Conservation (phyloP, 2,329 filamentous ascomycete species). For the Arthrocladium fulminans region DNA sequence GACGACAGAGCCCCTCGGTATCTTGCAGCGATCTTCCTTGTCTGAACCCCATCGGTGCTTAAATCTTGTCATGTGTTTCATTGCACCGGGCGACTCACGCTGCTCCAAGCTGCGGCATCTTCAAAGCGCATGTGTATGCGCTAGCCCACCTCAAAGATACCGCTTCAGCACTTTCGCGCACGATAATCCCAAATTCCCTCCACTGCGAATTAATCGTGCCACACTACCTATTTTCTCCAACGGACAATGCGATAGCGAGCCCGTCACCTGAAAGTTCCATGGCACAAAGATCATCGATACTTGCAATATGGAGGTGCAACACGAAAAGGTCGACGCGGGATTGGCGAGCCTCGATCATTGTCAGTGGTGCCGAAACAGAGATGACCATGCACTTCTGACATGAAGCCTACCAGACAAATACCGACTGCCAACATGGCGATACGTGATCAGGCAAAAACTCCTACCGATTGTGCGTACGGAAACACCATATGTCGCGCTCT, state of each 20-base stretch:
- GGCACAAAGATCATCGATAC: neutral
- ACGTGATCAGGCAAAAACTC: constrained; percentile 67
- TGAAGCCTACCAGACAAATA: constrained; percentile 57
- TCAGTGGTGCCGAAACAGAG: constrained; percentile 17
- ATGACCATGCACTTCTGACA: constrained; percentile 10
- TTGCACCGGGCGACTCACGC: neutral
- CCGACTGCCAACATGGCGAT: constrained; percentile 80
- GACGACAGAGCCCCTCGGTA: neutral
- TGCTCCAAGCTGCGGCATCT: neutral
- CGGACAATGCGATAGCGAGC: neutral
- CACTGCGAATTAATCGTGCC: neutral
- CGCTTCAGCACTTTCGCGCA: neutral
- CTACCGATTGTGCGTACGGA: constrained; percentile 89
- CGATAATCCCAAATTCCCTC: neutral
- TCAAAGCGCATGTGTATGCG: neutral
- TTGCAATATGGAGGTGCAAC: constrained; percentile 31
- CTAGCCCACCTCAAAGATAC: neutral
- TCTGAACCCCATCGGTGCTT: neutral
- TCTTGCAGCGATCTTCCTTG: neutral
- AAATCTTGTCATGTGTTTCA: neutral
- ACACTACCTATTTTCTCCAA: neutral
- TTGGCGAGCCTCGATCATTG: constrained; percentile 73
- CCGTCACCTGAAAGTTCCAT: neutral
- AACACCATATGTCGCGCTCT: constrained; percentile 81
- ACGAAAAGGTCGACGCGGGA: constrained; percentile 51